Percentiles rank a stretch among this genome's conserved stretches.
These are phyloP conservation scores for Spathaspora girioi DNA, from an alignment of 805 yeast species.

Conservation along the genomic window DNA sequence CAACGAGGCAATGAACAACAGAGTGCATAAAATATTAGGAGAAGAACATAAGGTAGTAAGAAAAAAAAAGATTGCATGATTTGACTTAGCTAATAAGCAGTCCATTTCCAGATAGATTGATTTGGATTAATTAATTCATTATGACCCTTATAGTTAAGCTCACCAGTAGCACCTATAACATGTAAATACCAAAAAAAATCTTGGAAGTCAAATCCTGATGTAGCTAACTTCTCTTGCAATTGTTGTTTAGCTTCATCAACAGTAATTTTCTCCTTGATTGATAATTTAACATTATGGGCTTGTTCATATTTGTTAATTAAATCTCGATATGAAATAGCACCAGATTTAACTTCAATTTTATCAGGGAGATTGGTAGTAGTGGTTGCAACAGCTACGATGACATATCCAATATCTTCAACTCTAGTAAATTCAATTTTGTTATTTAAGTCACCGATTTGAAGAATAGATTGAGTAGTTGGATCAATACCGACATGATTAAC, in stretches of 20 bases:
- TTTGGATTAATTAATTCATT: constrained; percentile 36
- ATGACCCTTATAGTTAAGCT: constrained; percentile 10
- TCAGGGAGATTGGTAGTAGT: constrained; percentile 40
- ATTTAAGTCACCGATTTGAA: constrained; percentile 38
- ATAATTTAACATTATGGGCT: constrained; percentile 18
- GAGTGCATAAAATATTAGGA: no score
- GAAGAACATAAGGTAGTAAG: no score
- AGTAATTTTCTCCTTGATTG: constrained; percentile 11
- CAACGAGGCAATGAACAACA: no score
- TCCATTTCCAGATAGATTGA: constrained; percentile 37
- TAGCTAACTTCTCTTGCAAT: constrained; percentile 10
- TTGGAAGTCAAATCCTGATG: constrained; percentile 22
- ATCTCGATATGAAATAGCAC: constrained; percentile 33
- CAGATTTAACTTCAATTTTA: constrained; percentile 40
- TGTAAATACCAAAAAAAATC: constrained; percentile 38
- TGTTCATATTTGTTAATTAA: constrained; percentile 39
- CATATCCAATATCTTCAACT: constrained; percentile 41
- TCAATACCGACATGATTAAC: constrained; percentile 32
- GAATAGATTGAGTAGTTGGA: constrained; percentile 27
- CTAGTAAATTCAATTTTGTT: constrained; percentile 31
- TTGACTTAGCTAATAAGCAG: constrained; percentile 12
- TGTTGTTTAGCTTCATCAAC: constrained; percentile 20
- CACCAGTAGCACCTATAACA: constrained; percentile 1
- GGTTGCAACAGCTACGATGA: constrained; percentile 40
- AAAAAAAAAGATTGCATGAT: no score